phyloP scores from a whole-genome alignment of 2,329 filamentous ascomycete species.

The Pseudogymnoascus destructans region DNA sequence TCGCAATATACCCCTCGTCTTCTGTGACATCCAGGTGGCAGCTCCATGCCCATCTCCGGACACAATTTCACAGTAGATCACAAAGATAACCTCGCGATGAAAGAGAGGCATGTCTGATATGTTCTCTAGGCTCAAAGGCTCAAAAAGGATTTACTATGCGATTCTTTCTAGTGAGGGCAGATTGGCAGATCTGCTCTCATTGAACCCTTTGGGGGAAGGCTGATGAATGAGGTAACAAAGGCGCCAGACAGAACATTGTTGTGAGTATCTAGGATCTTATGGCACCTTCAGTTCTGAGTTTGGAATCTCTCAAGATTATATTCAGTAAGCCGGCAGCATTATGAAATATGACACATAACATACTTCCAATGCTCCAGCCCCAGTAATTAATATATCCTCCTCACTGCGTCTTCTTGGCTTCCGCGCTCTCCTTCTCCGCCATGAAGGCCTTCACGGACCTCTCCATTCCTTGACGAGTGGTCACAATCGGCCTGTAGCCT shows the following conservation, averaged over 20 bases:
- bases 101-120: neutral
- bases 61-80: neutral
- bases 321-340: neutral
- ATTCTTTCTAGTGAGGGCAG: neutral
- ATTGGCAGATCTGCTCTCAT: neutral
- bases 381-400: neutral
- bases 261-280: neutral
- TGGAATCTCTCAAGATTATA: neutral
- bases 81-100: neutral
- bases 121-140: neutral
- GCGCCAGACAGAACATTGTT: neutral
- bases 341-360: neutral
- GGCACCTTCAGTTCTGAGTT: neutral
- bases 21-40: neutral
- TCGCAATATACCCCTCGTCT: neutral
- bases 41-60: neutral
- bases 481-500: conserved; percentile 55
- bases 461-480: conserved; percentile 48
- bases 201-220: neutral
- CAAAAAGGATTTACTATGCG: neutral
- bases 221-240: neutral
- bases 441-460: conserved; percentile 20
- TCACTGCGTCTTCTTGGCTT: conserved; percentile 23
- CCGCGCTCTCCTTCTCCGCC: conserved; percentile 18
- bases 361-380: neutral